Evolutionary conservation across 2,329 filamentous ascomycete species (phyloP), one percentile per base, ranked within the genome.

Genomic region (Alternaria atra): DNA sequence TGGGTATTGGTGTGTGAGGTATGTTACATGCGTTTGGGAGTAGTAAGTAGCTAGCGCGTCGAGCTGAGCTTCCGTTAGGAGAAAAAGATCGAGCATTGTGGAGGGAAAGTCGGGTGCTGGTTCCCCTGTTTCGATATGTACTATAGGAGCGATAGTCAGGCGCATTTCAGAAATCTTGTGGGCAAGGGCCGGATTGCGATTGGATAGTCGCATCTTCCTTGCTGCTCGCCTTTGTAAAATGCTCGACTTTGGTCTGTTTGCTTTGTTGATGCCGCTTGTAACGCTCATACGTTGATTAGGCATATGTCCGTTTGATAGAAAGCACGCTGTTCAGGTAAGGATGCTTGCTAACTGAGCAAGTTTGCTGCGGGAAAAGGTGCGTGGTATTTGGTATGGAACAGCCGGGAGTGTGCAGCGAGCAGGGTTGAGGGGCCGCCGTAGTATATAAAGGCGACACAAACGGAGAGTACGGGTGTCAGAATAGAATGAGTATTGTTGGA

Each of bases 21-120:
- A 85, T 84, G 80, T 83, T 87, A n/a, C 75, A 1, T 84, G 86
- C 59, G 84, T 84, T 80, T 93, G 91, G 80, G 91, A 89, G 81
- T 93, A 93, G 79, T 90, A 92, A 66, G 84, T 81, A 3, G 90
- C 90, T 40, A 93, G 84, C 55, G 82, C 81, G 79, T 93, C 90
- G 55, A 92, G 87, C 78, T 93, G 84, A 30, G 79, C 79, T 75
- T 91, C 89, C 15, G 89, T 93, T 37, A 93, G 84, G 32, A 93
- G 87, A 85, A 90, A 91, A 79, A 91, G 92, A 73, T 86, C 84
- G 46, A 93, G 86, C 55, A 93, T 82, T 4, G 87, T 91, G 20
- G 73, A 71, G 1, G 91, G 91, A 76, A 91, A 93, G 56, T 81
- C 76, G 0, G 88, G 86, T 71, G 91, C 90, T 2, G 90, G 80